Evolutionary conservation across 345 rosid genomes (phyloP), one percentile per base, ranked within the genome.

Genomic region (Noccaea caerulescens): DNA sequence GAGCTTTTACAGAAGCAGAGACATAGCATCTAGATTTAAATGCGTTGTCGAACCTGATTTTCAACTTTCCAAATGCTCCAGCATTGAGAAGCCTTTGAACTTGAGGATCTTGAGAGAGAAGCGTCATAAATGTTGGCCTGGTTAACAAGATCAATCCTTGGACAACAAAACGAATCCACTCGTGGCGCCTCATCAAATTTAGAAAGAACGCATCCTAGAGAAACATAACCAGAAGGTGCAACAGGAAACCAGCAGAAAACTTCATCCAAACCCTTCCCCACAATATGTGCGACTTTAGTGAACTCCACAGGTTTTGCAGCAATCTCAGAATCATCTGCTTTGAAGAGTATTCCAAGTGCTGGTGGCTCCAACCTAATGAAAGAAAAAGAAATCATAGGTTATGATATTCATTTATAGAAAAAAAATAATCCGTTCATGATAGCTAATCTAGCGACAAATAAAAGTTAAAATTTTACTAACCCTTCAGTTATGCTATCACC

Each of bases 11-110:
- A 66, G 60, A 47, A 50, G 18, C 47, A 53, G 63, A 60, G 51
- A 52, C n/a, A 10, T 16, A 60, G 39, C 53, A 72, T 46, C 47
- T 49, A 56, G 58, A 65, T 16, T 44, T 52, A 66, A 47, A 61
- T 50, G 63, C 49, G 38, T 61, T 46, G 41, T 54, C 68, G n/a
- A 76, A 94, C 99, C 99, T 91, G 99, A 84, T 94, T 94, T 76
- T 88, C 95, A 76, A 94, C 90, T 82, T 85, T 94, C 99, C 99
- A 94, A 76, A 94, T 79, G 83, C 97, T 89, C 99, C 97, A 94
- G 83, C 88, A 81, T 55, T 89, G 96, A 66, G 88, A 85, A 50
- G 84, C 79, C 84, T 82, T 91, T 60, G 95, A 82, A 76, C 84
- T 85, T 30, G 85, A 84, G 51, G 95, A 89, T 83, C 92, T 91